Evolutionary conservation across 768 basidiomycete species (phyloP).

Genomic region (Macrolepiota dolichaula): DNA sequence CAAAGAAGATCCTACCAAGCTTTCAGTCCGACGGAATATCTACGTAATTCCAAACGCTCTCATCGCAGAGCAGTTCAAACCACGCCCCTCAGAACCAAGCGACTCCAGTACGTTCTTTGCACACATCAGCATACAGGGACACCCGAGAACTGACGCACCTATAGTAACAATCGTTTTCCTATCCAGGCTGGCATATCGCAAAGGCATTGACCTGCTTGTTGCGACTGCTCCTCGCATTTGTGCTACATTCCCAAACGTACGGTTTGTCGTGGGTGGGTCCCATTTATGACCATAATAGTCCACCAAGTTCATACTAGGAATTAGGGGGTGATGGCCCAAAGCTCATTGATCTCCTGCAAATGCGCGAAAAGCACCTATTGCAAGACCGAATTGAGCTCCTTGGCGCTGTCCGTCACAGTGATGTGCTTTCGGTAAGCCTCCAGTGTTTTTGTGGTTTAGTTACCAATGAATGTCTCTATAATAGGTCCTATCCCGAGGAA

Average conservation of each 20-base stretch:
- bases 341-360: slow-evolving; percentile 90
- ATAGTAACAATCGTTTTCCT: slow-evolving; percentile 92
- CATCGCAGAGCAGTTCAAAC: slow-evolving; percentile 82
- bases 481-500: slow-evolving; percentile 81
- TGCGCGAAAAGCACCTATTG: slow-evolving; percentile 85
- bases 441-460: not conserved
- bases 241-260: slow-evolving; percentile 77
- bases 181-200: slow-evolving; percentile 89
- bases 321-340: slow-evolving; percentile 94
- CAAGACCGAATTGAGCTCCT: slow-evolving; percentile 92
- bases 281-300: not conserved
- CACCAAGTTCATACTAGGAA: not conserved
- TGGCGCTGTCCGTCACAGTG: slow-evolving; percentile 73
- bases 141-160: not conserved
- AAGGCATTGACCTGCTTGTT: slow-evolving; percentile 94
- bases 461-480: not conserved
- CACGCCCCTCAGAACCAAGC: slow-evolving; percentile 43
- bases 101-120: slow-evolving; percentile 51
- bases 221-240: slow-evolving; percentile 92
- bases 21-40: slow-evolving; percentile 54
- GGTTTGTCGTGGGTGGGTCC: slow-evolving; percentile 76
- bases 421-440: slow-evolving; percentile 72
- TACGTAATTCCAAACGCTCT: slow-evolving; percentile 95
- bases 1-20: slow-evolving; percentile 38
- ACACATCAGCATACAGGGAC: not conserved